A percentile compares a stretch with the other conserved stretches of the same genome.
These are phyloP conservation scores for Zhuliangozyma blackwelliae DNA, from an alignment of 1,139 yeast genomes.

Conservation along the genomic window DNA sequence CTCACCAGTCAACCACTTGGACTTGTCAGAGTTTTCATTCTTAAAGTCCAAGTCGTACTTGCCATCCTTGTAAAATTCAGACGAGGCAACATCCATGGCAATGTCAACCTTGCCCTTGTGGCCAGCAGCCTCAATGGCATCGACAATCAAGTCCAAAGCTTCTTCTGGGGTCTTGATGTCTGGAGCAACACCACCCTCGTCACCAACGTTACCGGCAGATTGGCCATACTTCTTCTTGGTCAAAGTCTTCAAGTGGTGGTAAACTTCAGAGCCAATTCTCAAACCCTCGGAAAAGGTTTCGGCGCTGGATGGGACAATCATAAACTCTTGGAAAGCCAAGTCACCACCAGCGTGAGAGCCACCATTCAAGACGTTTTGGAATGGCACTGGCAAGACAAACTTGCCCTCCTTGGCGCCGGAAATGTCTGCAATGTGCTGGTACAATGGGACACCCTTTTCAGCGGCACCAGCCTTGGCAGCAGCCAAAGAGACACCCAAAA, in stretches of 20 bases:
- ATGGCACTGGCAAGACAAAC: slow-evolving; percentile 89
- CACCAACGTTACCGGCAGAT: slow-evolving; percentile 99
- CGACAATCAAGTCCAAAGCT: slow-evolving; percentile 87
- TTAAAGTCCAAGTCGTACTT: slow-evolving; percentile 96
- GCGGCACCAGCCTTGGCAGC: slow-evolving; percentile 95
- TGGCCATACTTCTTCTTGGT: slow-evolving; percentile 93
- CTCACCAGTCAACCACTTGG: slow-evolving; percentile 86
- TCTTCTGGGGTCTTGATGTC: slow-evolving; percentile 88
- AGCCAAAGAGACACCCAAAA: slow-evolving; percentile 91
- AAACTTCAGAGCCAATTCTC: slow-evolving; percentile 94
- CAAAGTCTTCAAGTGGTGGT: slow-evolving; percentile 87
- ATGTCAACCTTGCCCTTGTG: slow-evolving; percentile 86
- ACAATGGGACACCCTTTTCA: slow-evolving; percentile 80
- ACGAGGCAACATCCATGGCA: slow-evolving; percentile 93
- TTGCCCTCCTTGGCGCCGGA: slow-evolving; percentile 55
- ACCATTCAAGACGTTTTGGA: slow-evolving; percentile 97
- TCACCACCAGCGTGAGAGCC: slow-evolving; percentile 99
- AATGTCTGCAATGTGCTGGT: slow-evolving; percentile 76
- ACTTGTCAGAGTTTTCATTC: slow-evolving; percentile 83
- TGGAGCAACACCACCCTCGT: slow-evolving; percentile 99
- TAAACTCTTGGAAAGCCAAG: slow-evolving; percentile 96
- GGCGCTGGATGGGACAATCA: slow-evolving; percentile 94
- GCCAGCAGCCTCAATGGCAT: slow-evolving; percentile 86
- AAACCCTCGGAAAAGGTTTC: slow-evolving; percentile 85
- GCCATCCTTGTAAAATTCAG: slow-evolving; percentile 95